Percentiles rank a stretch among this genome's conserved stretches.
Evolutionary conservation across 768 basidiomycete species (phyloP).

Genomic region (Omphalotus guepiniiformis): DNA sequence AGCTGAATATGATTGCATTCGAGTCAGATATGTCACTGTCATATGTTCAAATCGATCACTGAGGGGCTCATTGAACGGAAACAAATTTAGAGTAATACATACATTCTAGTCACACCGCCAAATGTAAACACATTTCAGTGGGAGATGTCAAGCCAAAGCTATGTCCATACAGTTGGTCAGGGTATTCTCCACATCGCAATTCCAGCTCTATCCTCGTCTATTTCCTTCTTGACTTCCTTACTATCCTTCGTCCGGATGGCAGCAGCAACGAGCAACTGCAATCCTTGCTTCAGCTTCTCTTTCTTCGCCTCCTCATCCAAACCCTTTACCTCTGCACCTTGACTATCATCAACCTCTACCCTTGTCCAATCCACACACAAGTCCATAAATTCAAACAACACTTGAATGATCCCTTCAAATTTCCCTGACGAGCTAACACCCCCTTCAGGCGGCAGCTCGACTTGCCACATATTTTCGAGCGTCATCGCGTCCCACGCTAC

Average conservation of each 20-base stretch:
- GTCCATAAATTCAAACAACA: slow-evolving; percentile 55
- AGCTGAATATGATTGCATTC: no score
- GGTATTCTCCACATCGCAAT: slow-evolving; percentile 69
- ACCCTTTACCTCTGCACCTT: slow-evolving; percentile 9
- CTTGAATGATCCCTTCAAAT: slow-evolving; percentile 51
- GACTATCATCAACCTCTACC: slow-evolving; percentile 29
- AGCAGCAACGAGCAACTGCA: slow-evolving; percentile 48
- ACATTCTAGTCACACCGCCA: no score
- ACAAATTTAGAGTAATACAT: no score
- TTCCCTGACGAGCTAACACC: slow-evolving; percentile 27
- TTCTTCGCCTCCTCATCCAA: slow-evolving; percentile 27
- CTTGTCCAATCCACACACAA: slow-evolving; percentile 62
- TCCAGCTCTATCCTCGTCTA: slow-evolving; percentile 54
- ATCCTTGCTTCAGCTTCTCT: slow-evolving; percentile 41
- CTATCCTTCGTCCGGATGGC: slow-evolving; percentile 50
- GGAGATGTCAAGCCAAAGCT: neutral
- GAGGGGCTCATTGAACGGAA: no score
- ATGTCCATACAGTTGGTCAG: no score
- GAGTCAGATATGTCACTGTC: no score
- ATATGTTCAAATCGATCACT: no score
- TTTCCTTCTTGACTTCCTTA: slow-evolving; percentile 50
- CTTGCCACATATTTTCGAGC: slow-evolving; percentile 52
- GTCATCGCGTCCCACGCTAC: slow-evolving; percentile 62
- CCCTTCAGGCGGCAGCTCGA: slow-evolving; percentile 35
- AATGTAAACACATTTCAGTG: no score